Percentiles rank a stretch among this genome's conserved stretches.
Evolutionary conservation across 78 protist genomes (phyloP).

Genomic region (Guillardia theta): DNA sequence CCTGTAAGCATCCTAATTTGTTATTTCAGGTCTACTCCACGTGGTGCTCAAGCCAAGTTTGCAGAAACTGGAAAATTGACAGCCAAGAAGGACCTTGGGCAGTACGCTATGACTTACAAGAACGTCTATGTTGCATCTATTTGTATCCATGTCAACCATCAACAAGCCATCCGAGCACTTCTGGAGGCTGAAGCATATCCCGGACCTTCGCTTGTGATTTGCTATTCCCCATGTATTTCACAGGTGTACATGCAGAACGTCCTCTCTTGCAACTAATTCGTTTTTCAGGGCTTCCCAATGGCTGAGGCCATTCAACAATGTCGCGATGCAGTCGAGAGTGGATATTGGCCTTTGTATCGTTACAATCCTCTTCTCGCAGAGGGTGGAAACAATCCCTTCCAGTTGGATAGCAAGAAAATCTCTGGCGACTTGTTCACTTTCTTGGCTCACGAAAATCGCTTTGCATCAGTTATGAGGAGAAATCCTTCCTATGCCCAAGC

Average conservation of each 20-base stretch:
- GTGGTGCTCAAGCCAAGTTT: conserved; percentile 59
- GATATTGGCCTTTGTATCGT: conserved; percentile 83
- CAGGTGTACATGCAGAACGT: not conserved
- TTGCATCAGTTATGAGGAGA: not conserved
- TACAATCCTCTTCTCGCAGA: conserved; percentile 64
- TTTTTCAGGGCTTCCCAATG: not conserved
- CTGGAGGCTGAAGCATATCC: conserved; percentile 52
- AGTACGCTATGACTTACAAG: conserved; percentile 75
- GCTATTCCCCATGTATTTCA: conserved; percentile 71
- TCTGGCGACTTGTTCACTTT: not conserved
- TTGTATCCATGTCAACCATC: conserved; percentile 57
- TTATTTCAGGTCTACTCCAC: conserved; percentile 66
- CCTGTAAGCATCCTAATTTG: too few relatives aligned
- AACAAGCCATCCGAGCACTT: conserved; percentile 54
- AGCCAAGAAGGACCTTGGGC: conserved; percentile 77
- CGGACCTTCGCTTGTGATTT: conserved; percentile 74
- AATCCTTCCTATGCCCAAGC: not conserved
- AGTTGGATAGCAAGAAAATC: conserved; percentile 58
- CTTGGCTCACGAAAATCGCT: conserved; percentile 46
- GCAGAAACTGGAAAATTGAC: conserved; percentile 61
- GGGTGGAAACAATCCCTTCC: conserved; percentile 64
- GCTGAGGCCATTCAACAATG: not conserved
- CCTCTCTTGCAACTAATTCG: not conserved
- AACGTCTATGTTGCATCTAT: conserved; percentile 79
- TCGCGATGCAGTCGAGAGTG: conserved; percentile 69